These are phyloP conservation scores for Eucalyptus cloeziana DNA, from an alignment of 345 rosid genomes.

Conservation along the genomic window DNA sequence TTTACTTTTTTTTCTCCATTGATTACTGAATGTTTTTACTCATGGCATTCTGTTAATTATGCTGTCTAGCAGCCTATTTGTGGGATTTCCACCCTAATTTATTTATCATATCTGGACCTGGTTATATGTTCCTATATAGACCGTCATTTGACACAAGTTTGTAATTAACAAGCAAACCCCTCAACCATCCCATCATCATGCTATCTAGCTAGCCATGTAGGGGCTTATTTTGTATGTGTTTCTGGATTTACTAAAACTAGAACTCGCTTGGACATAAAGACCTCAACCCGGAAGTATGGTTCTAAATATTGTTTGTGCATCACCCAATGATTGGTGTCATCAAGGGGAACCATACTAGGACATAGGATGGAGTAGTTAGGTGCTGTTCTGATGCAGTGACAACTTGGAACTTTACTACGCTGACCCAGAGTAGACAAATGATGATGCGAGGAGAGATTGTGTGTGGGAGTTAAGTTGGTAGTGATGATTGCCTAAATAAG, in stretches of 20 bases:
- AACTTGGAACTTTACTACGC: not conserved
- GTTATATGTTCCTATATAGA: not conserved
- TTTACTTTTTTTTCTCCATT: not conserved
- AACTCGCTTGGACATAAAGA: not conserved
- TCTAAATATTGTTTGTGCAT: not conserved
- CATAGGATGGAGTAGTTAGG: not conserved
- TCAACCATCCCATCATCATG: not conserved
- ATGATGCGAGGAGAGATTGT: not conserved
- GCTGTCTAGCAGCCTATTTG: not conserved
- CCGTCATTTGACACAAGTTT: not conserved
- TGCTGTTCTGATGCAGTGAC: not conserved
- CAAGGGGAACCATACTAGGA: not conserved
- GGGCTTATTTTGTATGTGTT: not conserved
- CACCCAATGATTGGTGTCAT: not conserved
- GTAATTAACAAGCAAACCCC: not conserved
- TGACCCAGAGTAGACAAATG: not conserved
- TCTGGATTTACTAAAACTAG: not conserved
- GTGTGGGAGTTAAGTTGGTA: not conserved
- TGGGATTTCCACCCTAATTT: not conserved
- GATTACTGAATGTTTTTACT: not conserved
- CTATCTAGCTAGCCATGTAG: not conserved
- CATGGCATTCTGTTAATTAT: not conserved
- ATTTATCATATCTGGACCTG: not conserved
- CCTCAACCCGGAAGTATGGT: not conserved
- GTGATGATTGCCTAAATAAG: not conserved